phyloP scores from a whole-genome alignment of 192 early-diverging fungal genomes.

The Entomortierella lignicola region DNA sequence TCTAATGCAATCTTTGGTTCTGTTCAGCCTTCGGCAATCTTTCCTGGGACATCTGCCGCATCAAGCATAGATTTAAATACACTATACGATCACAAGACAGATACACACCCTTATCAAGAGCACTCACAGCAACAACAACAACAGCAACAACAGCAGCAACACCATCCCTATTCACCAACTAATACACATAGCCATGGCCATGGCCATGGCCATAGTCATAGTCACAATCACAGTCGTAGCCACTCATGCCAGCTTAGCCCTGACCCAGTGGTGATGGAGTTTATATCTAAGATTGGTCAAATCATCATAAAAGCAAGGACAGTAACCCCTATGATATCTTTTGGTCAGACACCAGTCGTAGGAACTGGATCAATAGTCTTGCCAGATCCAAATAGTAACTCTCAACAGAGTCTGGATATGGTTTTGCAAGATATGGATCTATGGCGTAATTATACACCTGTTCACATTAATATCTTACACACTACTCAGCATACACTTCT shows the following conservation, averaged over 20 bases:
- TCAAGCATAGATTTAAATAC: neutral
- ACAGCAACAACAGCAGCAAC: slow-evolving; percentile 6
- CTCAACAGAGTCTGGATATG: slow-evolving; percentile 31
- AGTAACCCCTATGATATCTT: slow-evolving; percentile 9
- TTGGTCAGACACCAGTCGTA: neutral
- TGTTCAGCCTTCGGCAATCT: slow-evolving; percentile 19
- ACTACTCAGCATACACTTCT: slow-evolving; percentile 30
- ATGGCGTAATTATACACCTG: slow-evolving; percentile 42
- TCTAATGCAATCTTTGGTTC: slow-evolving; percentile 23
- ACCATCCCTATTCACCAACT: neutral
- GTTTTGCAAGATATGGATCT: slow-evolving; percentile 43
- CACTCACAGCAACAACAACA: slow-evolving; percentile 1
- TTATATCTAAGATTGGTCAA: slow-evolving; percentile 51
- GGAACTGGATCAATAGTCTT: neutral
- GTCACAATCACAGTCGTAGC: neutral
- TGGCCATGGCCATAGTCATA: neutral
- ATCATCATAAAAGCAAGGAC: slow-evolving; percentile 48
- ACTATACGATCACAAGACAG: neutral
- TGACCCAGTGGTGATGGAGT: slow-evolving; percentile 50
- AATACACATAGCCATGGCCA: slow-evolving; percentile 6
- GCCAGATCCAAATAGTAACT: neutral
- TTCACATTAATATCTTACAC: slow-evolving; percentile 48
- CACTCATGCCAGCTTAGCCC: slow-evolving; percentile 7
- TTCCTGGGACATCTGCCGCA: slow-evolving; percentile 1
- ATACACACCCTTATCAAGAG: neutral